These are phyloP conservation scores for Termitomyces sp. DNA, from an alignment of 768 basidiomycete genomes.

Conservation along the genomic window DNA sequence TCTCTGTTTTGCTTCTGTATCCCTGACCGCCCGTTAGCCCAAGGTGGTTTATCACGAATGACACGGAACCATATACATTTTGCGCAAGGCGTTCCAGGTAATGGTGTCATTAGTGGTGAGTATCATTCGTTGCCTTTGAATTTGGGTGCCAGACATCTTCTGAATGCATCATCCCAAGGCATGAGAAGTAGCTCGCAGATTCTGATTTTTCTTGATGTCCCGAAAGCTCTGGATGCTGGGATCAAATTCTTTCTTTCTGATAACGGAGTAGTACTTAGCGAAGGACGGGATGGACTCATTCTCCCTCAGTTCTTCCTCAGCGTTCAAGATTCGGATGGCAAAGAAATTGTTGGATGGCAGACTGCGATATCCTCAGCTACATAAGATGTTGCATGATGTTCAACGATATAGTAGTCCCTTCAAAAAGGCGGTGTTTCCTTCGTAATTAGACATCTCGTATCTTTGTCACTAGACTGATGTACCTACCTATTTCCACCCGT, in stretches of 20 bases:
- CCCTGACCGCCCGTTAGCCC: slow-evolving; percentile 32
- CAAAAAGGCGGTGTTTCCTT: neutral
- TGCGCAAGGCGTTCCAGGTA: slow-evolving; percentile 67
- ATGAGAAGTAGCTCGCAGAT: slow-evolving; percentile 78
- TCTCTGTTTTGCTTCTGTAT: neutral
- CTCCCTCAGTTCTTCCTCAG: slow-evolving; percentile 58
- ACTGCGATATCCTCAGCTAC: neutral
- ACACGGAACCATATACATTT: slow-evolving; percentile 89
- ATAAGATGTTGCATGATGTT: neutral
- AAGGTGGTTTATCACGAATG: slow-evolving; percentile 78
- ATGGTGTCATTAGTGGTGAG: slow-evolving; percentile 73
- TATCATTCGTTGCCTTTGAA: neutral
- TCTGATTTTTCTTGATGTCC: slow-evolving; percentile 76
- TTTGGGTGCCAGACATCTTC: neutral
- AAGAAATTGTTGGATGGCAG: slow-evolving; percentile 2
- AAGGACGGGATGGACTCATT: slow-evolving; percentile 63
- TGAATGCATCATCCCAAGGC: slow-evolving; percentile 37
- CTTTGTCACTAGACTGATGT: neutral
- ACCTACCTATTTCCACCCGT: neutral
- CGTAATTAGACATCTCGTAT: neutral
- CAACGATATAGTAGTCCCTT: too few relatives aligned
- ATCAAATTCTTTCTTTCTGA: slow-evolving; percentile 73
- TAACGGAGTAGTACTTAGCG: slow-evolving; percentile 87
- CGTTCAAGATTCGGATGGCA: neutral
- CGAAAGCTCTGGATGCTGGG: slow-evolving; percentile 62